Conservation (phyloP, 345 rosid species). For the Melaleuca quinquenervia region DNA sequence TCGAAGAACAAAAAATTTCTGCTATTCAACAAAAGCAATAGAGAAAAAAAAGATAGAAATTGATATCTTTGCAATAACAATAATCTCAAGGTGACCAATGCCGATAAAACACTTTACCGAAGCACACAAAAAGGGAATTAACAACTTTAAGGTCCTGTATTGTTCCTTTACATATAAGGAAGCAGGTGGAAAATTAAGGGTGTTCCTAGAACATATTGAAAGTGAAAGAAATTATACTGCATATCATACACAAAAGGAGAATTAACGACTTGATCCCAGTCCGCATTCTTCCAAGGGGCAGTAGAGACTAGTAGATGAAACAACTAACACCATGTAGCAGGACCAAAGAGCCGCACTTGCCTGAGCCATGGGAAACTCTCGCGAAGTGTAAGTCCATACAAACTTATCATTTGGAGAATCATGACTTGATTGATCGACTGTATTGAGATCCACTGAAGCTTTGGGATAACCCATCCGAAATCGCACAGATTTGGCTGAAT, state of each 20-base stretch:
- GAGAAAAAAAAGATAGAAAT: background rate
- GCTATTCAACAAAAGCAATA: background rate
- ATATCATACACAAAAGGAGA: background rate
- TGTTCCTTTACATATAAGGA: background rate
- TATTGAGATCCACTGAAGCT: slow-evolving; percentile 5
- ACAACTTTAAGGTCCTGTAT: background rate
- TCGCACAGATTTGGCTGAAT: slow-evolving; percentile 67
- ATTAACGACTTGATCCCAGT: background rate
- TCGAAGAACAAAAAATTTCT: background rate
- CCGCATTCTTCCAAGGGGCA: background rate
- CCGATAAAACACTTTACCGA: background rate
- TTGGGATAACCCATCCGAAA: slow-evolving; percentile 58
- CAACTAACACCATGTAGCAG: background rate
- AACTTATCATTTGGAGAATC: slow-evolving; percentile 25
- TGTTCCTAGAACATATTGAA: background rate
- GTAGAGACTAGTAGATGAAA: background rate
- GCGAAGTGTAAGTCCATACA: slow-evolving; percentile 77
- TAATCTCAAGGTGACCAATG: background rate
- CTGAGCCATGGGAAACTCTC: slow-evolving; percentile 88
- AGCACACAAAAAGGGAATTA: background rate
- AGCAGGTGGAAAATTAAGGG: background rate
- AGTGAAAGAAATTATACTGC: background rate
- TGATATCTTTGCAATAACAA: background rate
- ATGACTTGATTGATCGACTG: slow-evolving; percentile 14
- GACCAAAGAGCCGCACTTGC: slow-evolving; percentile 16